Evolutionary conservation across 192 early-diverging fungal species (phyloP), one percentile per base, ranked within the genome.

Genomic region (Obelidium mucronatum): DNA sequence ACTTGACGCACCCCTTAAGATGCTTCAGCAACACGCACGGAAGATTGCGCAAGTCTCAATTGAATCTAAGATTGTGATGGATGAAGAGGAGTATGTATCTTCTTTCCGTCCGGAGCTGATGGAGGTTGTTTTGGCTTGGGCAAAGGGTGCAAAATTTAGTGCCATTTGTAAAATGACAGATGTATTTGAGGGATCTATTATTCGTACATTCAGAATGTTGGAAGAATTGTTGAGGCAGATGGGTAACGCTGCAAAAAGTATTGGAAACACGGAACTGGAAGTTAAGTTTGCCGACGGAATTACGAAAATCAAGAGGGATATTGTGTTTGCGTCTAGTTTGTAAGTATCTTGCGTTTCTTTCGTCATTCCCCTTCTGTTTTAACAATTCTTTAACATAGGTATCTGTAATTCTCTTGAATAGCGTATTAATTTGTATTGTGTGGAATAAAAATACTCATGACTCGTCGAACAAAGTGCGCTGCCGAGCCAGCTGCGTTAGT

Each of bases 151-250:
- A 37, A 94, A 92, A 76, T 99, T 99, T 79, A 87, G 85, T 39
- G 94, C 97, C 81, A 97, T 97, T 75, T 96, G 94, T 81, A 92
- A 95, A 72, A 92, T 97, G 92, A 97, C 96, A 1, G 92, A 94
- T 56, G 91, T 94, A 8, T 97, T 95, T 87, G 97, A 99, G 82
- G 97, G 97, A 52, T 92, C 89, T 31, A 89, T 98, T 33, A 96
- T 99, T 75, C 90, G 97, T 40, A 87, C 89, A 0, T 96, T 98
- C 84, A 76, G 94, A 58, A 84, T 94, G 40, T 78, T 99, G 13
- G 96, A 99, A 78, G 97, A 98, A 76, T 74, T 98, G 56, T 70
- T 98, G 73, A 75, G 95, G 64, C 93, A 98, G 79, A 94, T 99
- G 93, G 86, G 88, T 28, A 84, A 88, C 54, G 97, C 97, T 2